Percentiles rank a stretch among this genome's conserved stretches.
These are phyloP conservation scores for Aulographum hederae DNA, from an alignment of 2,329 filamentous ascomycete genomes.

Conservation along the genomic window DNA sequence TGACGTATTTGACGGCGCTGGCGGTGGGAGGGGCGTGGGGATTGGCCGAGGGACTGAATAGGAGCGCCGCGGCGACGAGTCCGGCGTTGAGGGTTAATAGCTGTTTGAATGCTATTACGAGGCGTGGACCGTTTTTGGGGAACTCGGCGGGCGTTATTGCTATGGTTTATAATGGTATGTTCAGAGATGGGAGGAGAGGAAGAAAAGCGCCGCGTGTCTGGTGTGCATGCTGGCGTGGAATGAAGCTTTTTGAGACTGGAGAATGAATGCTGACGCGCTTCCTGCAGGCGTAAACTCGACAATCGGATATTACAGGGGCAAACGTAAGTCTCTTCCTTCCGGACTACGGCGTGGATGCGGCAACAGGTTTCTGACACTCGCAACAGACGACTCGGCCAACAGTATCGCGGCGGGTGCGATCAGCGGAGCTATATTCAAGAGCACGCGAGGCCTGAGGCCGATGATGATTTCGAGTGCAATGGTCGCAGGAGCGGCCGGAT, in stretches of 20 bases:
- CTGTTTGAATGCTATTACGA: conserved; percentile 82
- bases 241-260: conserved; percentile 25
- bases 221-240: conserved; percentile 63
- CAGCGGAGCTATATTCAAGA: conserved; percentile 93
- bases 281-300: conserved; percentile 15
- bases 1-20: conserved; percentile 81
- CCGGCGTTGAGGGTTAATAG: conserved; percentile 89
- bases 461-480: conserved; percentile 92
- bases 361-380: conserved; percentile 7
- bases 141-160: conserved; percentile 94
- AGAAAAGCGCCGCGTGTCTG: conserved; percentile 37
- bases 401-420: conserved; percentile 69
- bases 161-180: conserved; percentile 74
- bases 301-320: conserved; percentile 19
- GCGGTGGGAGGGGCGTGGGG: conserved; percentile 69
- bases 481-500: conserved; percentile 67
- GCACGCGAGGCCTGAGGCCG: conserved; percentile 70
- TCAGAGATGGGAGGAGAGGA: neutral
- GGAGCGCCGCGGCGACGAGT: conserved; percentile 49
- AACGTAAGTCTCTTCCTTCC: conserved; percentile 9
- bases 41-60: conserved; percentile 69
- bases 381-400: conserved; percentile 83
- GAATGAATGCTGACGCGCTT: no score
- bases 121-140: conserved; percentile 83
- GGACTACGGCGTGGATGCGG: neutral